Evolutionary conservation across 148 eudicot species (phyloP).

Genomic region (Vaccinium darrowii): DNA sequence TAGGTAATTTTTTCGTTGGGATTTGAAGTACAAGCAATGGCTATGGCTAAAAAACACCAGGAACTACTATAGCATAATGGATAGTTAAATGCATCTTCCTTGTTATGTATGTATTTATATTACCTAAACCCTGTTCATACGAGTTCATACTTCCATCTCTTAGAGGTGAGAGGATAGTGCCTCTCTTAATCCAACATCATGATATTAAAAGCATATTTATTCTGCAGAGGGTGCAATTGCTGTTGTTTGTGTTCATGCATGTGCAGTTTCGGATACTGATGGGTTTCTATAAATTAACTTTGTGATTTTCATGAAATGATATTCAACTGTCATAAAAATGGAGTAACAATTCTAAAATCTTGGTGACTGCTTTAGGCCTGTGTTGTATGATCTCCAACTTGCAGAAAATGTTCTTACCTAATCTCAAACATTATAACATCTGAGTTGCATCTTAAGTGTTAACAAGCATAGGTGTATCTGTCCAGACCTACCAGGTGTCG

Average conservation of each 20-base stretch:
- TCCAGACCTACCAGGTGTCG: neutral
- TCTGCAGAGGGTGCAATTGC: neutral
- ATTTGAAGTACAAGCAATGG: neutral
- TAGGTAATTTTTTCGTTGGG: conserved; percentile 44
- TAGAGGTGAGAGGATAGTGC: neutral
- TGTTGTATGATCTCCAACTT: conserved; percentile 4
- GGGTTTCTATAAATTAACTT: neutral
- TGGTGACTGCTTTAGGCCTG: neutral
- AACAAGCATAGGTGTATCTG: neutral
- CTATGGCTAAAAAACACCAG: neutral
- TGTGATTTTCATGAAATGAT: conserved; percentile 1
- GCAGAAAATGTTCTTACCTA: neutral
- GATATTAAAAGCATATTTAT: neutral
- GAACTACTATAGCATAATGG: neutral
- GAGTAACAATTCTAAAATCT: neutral
- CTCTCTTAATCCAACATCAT: neutral
- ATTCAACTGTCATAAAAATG: neutral
- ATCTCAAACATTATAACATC: neutral
- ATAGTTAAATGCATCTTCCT: neutral
- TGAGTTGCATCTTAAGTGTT: neutral
- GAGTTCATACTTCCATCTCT: neutral
- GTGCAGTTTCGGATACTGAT: neutral
- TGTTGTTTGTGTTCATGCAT: neutral
- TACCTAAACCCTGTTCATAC: neutral
- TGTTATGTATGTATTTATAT: neutral